Evolutionary conservation across 306 rosid species (phyloP).

Genomic region (Clitoria ternatea): DNA sequence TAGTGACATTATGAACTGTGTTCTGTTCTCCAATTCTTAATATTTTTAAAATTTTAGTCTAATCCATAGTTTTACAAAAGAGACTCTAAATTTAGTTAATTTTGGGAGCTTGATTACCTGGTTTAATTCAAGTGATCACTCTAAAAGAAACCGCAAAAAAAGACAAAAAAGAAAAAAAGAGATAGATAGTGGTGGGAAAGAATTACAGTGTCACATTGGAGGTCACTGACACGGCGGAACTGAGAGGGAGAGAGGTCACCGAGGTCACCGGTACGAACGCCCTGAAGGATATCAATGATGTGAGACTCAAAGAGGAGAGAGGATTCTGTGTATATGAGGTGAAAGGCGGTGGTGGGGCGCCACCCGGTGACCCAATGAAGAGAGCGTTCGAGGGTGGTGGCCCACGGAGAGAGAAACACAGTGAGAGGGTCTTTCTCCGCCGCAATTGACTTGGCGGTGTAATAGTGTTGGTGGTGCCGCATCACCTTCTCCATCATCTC

Average conservation of each 20-base stretch:
- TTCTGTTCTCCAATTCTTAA: too few species aligned
- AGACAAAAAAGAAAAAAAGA: too few species aligned
- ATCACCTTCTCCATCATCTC: constrained; percentile 45
- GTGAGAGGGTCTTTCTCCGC: constrained; percentile 47
- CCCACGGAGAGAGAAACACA: constrained; percentile 62
- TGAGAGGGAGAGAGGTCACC: constrained; percentile 75
- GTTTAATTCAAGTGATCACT: too few species aligned
- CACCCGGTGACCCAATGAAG: constrained; percentile 84
- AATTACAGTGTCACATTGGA: constrained; percentile 57
- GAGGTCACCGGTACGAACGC: constrained; percentile 72
- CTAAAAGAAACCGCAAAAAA: too few species aligned
- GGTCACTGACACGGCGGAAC: constrained; percentile 67
- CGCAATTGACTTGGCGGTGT: constrained; percentile 41
- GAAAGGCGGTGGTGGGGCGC: constrained; percentile 88
- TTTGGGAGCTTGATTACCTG: too few species aligned
- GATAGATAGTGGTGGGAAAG: too few species aligned
- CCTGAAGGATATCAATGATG: constrained; percentile 64
- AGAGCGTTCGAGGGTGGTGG: constrained; percentile 63
- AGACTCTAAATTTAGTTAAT: too few species aligned
- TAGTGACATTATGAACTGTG: too few species aligned
- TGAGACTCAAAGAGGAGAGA: constrained; percentile 70
- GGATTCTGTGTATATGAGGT: constrained; percentile 75
- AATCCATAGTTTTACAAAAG: too few species aligned
- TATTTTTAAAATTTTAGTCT: too few species aligned
- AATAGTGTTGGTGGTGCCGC: constrained; percentile 56